These are phyloP conservation scores for Plasmodium sp. DNA, from an alignment of 169 alveolate genomes.

Conservation along the genomic window DNA sequence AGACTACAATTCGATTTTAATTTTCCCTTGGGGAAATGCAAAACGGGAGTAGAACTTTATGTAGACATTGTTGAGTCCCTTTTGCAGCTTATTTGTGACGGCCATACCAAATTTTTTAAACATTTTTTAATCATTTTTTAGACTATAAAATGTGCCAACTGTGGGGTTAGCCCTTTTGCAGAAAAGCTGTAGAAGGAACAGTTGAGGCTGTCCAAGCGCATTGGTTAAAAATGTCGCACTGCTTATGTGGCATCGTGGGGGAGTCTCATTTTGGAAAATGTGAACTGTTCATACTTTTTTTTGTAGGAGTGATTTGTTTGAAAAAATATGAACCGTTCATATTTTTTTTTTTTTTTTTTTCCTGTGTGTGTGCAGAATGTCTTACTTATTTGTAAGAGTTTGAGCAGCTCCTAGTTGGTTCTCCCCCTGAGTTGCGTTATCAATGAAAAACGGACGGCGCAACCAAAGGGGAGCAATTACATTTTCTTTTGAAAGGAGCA, in stretches of 20 bases:
- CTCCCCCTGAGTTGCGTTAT: neutral
- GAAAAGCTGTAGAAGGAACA: neutral
- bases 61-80: neutral
- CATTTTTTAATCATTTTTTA: neutral
- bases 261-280: neutral
- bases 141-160: neutral
- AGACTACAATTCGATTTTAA: neutral
- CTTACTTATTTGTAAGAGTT: neutral
- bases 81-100: neutral
- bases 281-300: neutral
- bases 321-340: neutral
- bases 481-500: neutral
- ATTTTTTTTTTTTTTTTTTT: neutral
- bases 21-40: neutral
- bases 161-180: neutral
- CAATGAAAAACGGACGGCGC: neutral
- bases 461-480: neutral
- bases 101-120: neutral
- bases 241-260: neutral
- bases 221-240: neutral
- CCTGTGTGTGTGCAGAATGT: neutral
- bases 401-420: neutral
- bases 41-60: neutral
- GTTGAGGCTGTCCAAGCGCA: neutral
- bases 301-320: neutral